These are phyloP conservation scores for Fraxinus cuspidata DNA, from an alignment of 257 asterid genomes.

Conservation along the genomic window DNA sequence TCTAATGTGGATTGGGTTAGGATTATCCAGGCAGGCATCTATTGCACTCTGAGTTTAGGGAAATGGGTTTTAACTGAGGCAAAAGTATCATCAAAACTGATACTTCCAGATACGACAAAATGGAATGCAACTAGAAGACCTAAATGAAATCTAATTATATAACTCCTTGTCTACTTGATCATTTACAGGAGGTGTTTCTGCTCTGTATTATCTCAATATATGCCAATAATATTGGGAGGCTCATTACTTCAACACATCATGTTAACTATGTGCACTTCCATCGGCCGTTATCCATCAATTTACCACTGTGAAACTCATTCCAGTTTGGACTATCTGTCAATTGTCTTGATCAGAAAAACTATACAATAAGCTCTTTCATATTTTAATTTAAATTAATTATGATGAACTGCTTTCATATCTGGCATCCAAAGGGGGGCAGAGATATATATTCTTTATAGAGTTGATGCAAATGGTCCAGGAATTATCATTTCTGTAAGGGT, in stretches of 20 bases:
- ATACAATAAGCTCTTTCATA: background rate
- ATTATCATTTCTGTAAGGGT: background rate
- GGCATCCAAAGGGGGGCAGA: background rate
- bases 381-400: background rate
- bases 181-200: background rate
- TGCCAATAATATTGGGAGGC: too few species aligned
- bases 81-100: background rate
- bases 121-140: background rate
- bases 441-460: background rate
- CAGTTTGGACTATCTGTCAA: background rate
- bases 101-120: background rate
- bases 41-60: background rate
- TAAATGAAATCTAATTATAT: background rate
- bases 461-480: background rate
- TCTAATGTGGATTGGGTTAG: background rate
- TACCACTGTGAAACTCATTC: background rate
- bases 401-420: background rate
- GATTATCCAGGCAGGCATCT: background rate
- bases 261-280: background rate
- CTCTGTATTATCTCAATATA: background rate
- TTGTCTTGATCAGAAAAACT: background rate
- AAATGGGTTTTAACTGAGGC: background rate
- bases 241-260: too few species aligned
- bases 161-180: background rate
- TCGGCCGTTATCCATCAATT: background rate